Conservation (phyloP, 1,284 basidiomycete genomes). For the Rhodofomes roseus region DNA sequence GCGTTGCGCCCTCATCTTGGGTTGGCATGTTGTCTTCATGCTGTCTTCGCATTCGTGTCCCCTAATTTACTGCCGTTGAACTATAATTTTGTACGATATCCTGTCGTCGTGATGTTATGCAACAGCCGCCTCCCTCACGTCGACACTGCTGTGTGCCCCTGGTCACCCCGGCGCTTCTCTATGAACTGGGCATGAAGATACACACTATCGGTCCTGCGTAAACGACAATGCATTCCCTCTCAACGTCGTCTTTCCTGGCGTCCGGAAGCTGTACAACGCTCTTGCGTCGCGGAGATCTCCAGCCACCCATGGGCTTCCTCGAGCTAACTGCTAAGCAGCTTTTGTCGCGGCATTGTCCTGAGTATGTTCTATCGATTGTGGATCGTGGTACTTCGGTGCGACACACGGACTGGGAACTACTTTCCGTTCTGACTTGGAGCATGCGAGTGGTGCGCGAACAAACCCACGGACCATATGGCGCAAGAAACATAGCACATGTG, state of each 20-base stretch:
- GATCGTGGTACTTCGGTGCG: background rate
- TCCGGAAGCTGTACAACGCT: background rate
- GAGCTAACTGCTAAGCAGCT: constrained; percentile 1
- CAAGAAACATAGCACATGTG: background rate
- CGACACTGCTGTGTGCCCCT: background rate
- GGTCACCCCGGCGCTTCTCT: background rate
- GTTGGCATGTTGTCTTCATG: background rate
- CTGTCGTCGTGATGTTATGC: background rate
- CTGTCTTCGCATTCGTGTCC: background rate
- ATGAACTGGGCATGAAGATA: too few species aligned
- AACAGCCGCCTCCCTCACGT: background rate
- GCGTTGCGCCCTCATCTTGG: background rate
- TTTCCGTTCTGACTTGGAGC: background rate
- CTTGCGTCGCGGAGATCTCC: constrained; percentile 3
- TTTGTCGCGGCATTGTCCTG: background rate
- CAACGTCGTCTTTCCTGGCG: background rate
- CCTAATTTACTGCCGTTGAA: background rate
- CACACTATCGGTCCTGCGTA: too few species aligned
- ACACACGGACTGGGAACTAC: background rate
- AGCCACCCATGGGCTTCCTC: background rate
- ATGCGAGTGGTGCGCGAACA: background rate
- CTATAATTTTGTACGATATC: constrained; percentile 1
- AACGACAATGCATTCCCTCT: background rate
- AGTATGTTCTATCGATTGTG: background rate
- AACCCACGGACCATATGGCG: background rate